Evolutionary conservation across 2,329 filamentous ascomycete species (phyloP), one percentile per base, ranked within the genome.

Genomic region (Botryotinia globosa): DNA sequence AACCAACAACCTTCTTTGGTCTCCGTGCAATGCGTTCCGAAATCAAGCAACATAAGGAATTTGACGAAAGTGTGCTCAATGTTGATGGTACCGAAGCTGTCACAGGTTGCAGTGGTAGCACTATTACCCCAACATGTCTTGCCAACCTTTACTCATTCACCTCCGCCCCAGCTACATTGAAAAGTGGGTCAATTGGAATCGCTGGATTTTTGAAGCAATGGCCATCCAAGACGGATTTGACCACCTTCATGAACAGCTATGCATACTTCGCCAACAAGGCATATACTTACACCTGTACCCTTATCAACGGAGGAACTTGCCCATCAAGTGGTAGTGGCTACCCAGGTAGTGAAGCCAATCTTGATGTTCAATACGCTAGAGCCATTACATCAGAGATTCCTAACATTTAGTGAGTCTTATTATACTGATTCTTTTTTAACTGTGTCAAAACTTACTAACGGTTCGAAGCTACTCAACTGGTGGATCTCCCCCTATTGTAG

Each of bases 1-100:
- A 90, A 78, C 88, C 88, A 7, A 90, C 88, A 2, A 90, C 85
- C 62, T 88, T 87, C 3, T 90, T 90, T 81, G 86, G 78, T 76
- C 73, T 80, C 73, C 76, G 75, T 80, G 74, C 72, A 74, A 80
- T 78, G 74, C 77, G 54, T 77, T 79, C 78, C 18, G 77, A 73
- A 1, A 75, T 79, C 34, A 74, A 73, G n/a, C 66, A 73, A 22
- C 45, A 64, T 51, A 25, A 69, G 32, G 39, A 59, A 14, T 67
- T 75, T n/a, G 72, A 75, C 25, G 73, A 74, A 42, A 72, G 59
- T 61, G 54, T 48, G 4, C 59, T 73, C 9, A 64, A 70, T 29
- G 71, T 64, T 20, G 51, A 73, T 3, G 73, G 72, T 8, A 75
- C 73, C 29, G 62, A 73, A 68, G 78, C 76, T 32, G 78, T 79